Conservation (phyloP, 306 rosid species). For the Sechiopsis laciniata region DNA sequence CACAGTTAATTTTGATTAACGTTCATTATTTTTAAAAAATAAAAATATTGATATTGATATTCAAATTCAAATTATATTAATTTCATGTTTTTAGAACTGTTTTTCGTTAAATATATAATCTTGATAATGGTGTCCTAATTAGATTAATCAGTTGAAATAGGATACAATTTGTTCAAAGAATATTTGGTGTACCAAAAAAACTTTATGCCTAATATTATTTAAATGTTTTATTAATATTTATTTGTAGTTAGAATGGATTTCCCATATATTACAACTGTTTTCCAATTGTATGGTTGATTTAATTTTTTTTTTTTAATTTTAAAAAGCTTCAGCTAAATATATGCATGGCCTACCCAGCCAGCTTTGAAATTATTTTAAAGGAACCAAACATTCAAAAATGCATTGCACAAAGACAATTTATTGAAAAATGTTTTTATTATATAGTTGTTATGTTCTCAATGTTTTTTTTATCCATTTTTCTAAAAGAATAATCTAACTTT, state of each 20-base stretch:
- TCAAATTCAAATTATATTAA: too few relatives aligned
- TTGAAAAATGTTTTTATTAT: background rate
- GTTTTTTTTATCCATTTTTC: too few relatives aligned
- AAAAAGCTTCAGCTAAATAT: background rate
- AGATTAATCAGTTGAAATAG: background rate
- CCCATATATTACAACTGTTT: conserved; percentile 15
- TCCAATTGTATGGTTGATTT: background rate
- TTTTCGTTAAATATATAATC: background rate
- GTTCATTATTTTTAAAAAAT: too few relatives aligned
- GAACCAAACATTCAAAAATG: conserved; percentile 6
- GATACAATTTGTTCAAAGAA: background rate
- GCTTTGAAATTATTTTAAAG: background rate
- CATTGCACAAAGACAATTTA: background rate
- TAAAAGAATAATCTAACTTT: too few relatives aligned
- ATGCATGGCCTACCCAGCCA: background rate
- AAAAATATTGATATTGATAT: too few relatives aligned
- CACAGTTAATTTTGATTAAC: too few relatives aligned
- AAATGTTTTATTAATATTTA: background rate
- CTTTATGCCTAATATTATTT: background rate
- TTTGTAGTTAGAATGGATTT: background rate
- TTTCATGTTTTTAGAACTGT: too few relatives aligned
- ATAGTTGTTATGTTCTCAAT: background rate
- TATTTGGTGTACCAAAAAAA: conserved; percentile 14
- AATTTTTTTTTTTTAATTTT: background rate
- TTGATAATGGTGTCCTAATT: background rate